Evolutionary conservation across 1,284 basidiomycete species (phyloP), one percentile per base, ranked within the genome.

Genomic region (Neolentinus lepideus): DNA sequence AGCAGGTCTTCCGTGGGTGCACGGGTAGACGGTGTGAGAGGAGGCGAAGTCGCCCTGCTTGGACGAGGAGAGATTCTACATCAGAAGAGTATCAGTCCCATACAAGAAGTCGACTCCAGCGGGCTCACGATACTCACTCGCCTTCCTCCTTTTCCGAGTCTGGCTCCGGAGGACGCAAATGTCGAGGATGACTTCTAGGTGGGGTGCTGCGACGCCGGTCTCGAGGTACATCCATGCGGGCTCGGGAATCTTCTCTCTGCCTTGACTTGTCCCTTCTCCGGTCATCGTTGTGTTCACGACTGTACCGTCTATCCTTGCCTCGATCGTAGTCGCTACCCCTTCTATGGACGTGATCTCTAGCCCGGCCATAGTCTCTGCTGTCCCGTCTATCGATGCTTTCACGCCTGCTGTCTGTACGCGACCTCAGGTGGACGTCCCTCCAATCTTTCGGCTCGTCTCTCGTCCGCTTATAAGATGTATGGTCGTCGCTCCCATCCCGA

Each of bases 141-240:
- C 86, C 86, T 80, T 88, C 87, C 72, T 88, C 84, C 67, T 70
- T 83, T 62, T 88, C 85, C 1, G 82, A 81, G 50, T 81, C 78
- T 14, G 68, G 62, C 51, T 58, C 67, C 4, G 66, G 60, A 50
- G 60, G 54, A 14, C 57, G 62, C 1, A 61, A 56, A 29, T 62
- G 63, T n/a, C 65, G 53, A 24, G 47, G 22, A 38, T 33, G 43
- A 22, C 61, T 56, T 29, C 60, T 59, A 43, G 19, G 54, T 21
- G 58, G 56, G 24, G 59, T 64, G 48, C 62, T 63, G 45, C 60
- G 63, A 25, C 68, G 66, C 14, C 63, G 64, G n/a, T 60, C 61
- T 47, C 64, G 54, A 19, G 58, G 56, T n/a, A 64, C 67, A 48
- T 67, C 51, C 14, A 10, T 31, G 16, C 51, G 27, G 12, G 26